Base-by-base conservation (phyloP, 305 asterid species). In the Andrographis paniculata region DNA sequence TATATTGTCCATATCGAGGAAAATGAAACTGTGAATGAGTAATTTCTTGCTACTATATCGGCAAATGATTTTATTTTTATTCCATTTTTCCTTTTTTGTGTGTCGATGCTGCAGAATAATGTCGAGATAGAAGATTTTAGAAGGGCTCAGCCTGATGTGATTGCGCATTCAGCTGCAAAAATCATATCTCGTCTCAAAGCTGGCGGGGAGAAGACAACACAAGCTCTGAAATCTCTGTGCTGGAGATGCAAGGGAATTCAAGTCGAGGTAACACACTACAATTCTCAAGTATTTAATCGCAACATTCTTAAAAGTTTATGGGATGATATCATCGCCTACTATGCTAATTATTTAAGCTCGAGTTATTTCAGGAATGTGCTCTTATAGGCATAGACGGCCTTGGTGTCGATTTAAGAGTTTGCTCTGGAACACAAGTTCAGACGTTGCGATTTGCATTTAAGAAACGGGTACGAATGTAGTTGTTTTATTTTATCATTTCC, bases 241-340 rank as follows among this genome's bases (percentile, higher is more conserved):
- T 86, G 92, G 98, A 80, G 95, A 77, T 73, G 82, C 81, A 82
- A 80, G 87, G 92, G 96, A 43, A 76, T 86, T 61, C 92, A 79
- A 74, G 95, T 70, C 36, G 94, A 89, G 95, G 98, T 89, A 89
- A 61, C 50, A 48, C 42, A 14, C 14, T 40, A 27, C n/a, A 24
- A 24, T 24, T 3, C 4, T 24, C 30, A 4, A 4, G 4, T 24
- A 24, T 4, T 9, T 2, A 33, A 10, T 11, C 9, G 2, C 12
- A 4, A 33, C 38, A 33, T 33, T 33, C n/a, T 33, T 13, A 37
- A 37, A 37, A n/a, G n/a, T n/a, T n/a, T n/a, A n/a, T n/a, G n/a
- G n/a, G n/a, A n/a, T n/a, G n/a, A n/a, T n/a, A n/a, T n/a, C n/a
- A n/a, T n/a, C n/a, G n/a, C n/a, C n/a, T n/a, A n/a, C n/a, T n/a